Evolutionary conservation across 768 basidiomycete genomes (phyloP), one percentile per base, ranked within the genome.

Genomic region (Pulveroboletus ravenelii): DNA sequence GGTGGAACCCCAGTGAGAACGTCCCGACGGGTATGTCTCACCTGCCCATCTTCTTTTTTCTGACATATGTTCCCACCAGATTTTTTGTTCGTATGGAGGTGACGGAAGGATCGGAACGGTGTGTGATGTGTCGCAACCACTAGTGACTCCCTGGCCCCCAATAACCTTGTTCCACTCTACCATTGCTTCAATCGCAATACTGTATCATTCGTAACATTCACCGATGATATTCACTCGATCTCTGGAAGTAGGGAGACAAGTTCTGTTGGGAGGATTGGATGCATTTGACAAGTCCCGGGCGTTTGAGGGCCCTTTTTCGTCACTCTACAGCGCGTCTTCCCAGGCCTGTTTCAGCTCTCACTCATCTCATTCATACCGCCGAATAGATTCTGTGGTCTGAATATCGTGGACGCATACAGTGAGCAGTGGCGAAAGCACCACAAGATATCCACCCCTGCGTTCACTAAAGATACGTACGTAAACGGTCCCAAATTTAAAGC

Each of bases 381-480:
- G 17, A 38, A 43, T 25, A 60, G 58, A 32, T 61, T 48, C 17
- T 61, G 59, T 56, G 59, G 60, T 36, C 60, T 56, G 10, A 61
- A 51, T 27, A 41, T 62, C 18, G 30, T 58, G 7, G 44, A 54
- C 6, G 20, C 41, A 5, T 49, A 46, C 2, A 48, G 56, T 14
- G 53, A 59, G 18, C 42, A 47, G 13, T 61, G 60, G 60, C 61
- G 53, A 23, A n/a, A 52, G 18, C 57, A 61, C 23, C 50, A 60
- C 44, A 58, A 51, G 32, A 50, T 61, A 2, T 10, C 49, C 10
- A 43, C 32, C 18, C 59, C 59, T 40, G 59, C 59, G 4, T n/a
- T n/a, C n/a, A n/a, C n/a, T 61, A 58, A 55, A 2, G 52, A 58
- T 5, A 61, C 50, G 59, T 61, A 37, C 9, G 60, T 58, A 25